Percentiles rank a stretch among this genome's conserved stretches.
These are phyloP conservation scores for Monosporascus sp. DNA, from an alignment of 2,329 filamentous ascomycete species.

Conservation along the genomic window DNA sequence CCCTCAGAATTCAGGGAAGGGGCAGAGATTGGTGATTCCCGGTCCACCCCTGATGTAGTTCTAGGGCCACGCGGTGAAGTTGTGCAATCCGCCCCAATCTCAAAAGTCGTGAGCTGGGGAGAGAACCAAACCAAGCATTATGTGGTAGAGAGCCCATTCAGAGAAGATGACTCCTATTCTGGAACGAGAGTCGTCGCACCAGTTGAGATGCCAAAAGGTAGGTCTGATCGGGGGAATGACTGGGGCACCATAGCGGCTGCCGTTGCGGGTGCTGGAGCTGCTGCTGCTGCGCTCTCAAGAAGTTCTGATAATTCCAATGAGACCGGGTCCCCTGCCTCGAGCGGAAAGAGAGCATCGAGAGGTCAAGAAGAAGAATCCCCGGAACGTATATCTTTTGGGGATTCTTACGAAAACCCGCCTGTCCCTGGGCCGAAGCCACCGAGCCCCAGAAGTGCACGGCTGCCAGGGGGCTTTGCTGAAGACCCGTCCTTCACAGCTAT, in stretches of 20 bases:
- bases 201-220: constrained; percentile 22
- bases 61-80: constrained; percentile 38
- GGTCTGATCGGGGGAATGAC: constrained; percentile 35
- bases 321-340: constrained; percentile 6
- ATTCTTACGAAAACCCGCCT: constrained; percentile 41
- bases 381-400: constrained; percentile 33
- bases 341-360: constrained; percentile 13
- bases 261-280: constrained; percentile 36
- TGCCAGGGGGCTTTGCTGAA: constrained; percentile 62
- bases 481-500: constrained; percentile 67
- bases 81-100: constrained; percentile 37
- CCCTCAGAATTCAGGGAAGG: constrained; percentile 9
- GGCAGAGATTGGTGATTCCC: constrained; percentile 6
- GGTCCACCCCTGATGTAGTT: constrained; percentile 29
- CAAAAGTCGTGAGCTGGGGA: constrained; percentile 61
- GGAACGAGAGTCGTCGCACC: constrained; percentile 24
- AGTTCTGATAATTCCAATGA: constrained; percentile 9
- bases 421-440: constrained; percentile 54
- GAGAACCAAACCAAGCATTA: constrained; percentile 61
- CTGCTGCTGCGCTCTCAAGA: constrained; percentile 14
- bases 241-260: constrained; percentile 52
- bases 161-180: constrained; percentile 25
- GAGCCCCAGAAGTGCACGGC: constrained; percentile 42
- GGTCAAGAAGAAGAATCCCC: constrained; percentile 6
- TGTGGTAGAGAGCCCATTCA: constrained; percentile 54